These are phyloP conservation scores for Pichia manshurica DNA, from an alignment of 805 yeast species.

Conservation along the genomic window DNA sequence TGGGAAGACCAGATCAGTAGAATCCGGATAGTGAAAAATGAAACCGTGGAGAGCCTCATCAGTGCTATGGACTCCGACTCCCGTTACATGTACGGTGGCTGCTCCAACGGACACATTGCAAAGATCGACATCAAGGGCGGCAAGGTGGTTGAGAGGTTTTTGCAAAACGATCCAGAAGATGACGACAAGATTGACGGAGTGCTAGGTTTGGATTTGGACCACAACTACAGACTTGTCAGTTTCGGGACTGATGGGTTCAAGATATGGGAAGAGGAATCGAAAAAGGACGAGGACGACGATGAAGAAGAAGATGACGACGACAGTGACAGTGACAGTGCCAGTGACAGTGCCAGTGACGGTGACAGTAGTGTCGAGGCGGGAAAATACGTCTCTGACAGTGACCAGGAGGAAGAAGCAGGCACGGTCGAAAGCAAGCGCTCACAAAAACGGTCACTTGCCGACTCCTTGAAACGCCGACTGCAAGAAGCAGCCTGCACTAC, in stretches of 20 bases:
- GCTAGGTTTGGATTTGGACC: slow-evolving; percentile 69
- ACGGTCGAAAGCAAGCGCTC: background rate
- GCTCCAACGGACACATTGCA: slow-evolving; percentile 67
- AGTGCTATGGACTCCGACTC: slow-evolving; percentile 51
- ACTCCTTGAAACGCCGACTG: slow-evolving; percentile 10
- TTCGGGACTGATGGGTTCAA: slow-evolving; percentile 80
- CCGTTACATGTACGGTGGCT: slow-evolving; percentile 68
- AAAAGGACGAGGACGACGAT: slow-evolving; percentile 24
- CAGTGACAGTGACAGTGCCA: slow-evolving; percentile 8
- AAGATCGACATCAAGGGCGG: slow-evolving; percentile 63
- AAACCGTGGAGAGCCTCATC: slow-evolving; percentile 65
- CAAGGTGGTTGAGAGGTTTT: slow-evolving; percentile 55
- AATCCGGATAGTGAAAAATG: slow-evolving; percentile 54
- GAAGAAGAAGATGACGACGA: slow-evolving; percentile 17
- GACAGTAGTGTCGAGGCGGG: too few species aligned
- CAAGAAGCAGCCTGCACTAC: background rate
- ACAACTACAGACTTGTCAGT: slow-evolving; percentile 68
- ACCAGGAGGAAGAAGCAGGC: background rate
- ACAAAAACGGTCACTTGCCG: slow-evolving; percentile 6
- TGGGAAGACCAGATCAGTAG: slow-evolving; percentile 75
- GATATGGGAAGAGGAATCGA: slow-evolving; percentile 53
- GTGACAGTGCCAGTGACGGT: background rate
- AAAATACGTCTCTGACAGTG: too few species aligned
- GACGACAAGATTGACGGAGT: slow-evolving; percentile 69
- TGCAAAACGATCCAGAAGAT: slow-evolving; percentile 68